Conservation (phyloP, 306 rosid species). For the Vigna nakashimae region DNA sequence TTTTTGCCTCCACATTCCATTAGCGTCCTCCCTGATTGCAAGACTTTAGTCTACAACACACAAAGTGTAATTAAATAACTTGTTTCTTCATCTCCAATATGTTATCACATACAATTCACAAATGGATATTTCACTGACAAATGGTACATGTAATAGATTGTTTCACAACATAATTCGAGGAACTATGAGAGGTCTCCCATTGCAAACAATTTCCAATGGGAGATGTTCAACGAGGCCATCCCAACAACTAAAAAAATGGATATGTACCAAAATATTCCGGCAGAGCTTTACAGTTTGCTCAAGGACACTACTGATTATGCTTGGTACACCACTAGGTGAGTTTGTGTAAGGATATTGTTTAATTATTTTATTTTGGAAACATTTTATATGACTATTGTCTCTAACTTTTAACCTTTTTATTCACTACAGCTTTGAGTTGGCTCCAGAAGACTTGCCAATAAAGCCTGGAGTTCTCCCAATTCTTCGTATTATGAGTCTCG, state of each 20-base stretch:
- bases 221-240: conserved; percentile 60
- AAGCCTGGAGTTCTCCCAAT: conserved; percentile 52
- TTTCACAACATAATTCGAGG: conserved; percentile 81
- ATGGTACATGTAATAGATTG: conserved; percentile 54
- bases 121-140: not conserved
- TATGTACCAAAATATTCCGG: conserved; percentile 25
- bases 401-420: not conserved
- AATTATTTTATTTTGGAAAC: not conserved
- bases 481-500: conserved; percentile 67
- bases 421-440: conserved; percentile 63
- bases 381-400: not conserved
- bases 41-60: conserved; percentile 77
- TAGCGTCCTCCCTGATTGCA: conserved; percentile 91
- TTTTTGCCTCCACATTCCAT: conserved; percentile 75
- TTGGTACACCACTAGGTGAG: conserved; percentile 84
- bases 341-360: not conserved
- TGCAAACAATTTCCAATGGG: conserved; percentile 68
- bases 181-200: conserved; percentile 49
- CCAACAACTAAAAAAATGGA: conserved; percentile 52
- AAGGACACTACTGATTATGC: conserved; percentile 81
- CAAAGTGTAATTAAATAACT: conserved; percentile 45
- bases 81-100: not conserved
- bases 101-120: conserved; percentile 33
- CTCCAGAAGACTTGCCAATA: conserved; percentile 56
- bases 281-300: conserved; percentile 74